Percentiles rank a stretch among this genome's conserved stretches.
These are phyloP conservation scores for Boletus coccyginus DNA, from an alignment of 768 basidiomycete species.

Conservation along the genomic window DNA sequence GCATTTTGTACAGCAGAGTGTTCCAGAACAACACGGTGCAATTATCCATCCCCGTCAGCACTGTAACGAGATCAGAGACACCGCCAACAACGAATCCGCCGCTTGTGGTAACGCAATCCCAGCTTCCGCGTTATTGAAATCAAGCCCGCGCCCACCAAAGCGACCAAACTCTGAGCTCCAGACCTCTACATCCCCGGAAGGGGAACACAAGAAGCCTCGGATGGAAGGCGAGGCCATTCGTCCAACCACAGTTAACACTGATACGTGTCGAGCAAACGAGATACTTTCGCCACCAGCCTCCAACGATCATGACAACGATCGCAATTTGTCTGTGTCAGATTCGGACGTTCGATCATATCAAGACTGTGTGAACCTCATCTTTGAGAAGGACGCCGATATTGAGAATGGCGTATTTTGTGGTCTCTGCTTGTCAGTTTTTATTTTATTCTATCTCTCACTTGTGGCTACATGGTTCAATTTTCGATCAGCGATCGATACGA, in stretches of 20 bases:
- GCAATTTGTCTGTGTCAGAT: not conserved
- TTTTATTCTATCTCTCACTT: not conserved
- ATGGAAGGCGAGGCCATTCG: constrained; percentile 4
- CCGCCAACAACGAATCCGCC: not conserved
- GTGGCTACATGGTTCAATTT: not conserved
- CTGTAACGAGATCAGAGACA: not conserved
- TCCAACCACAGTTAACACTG: not conserved
- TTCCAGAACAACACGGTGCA: not conserved
- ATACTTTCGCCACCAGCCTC: not conserved
- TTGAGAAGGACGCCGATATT: constrained; percentile 32
- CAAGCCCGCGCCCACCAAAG: constrained; percentile 11
- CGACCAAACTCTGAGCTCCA: constrained; percentile 16
- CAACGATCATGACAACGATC: not conserved
- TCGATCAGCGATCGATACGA: constrained; percentile 26
- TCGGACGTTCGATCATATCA: constrained; percentile 38
- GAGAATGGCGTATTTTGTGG: constrained; percentile 37
- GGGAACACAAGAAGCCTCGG: constrained; percentile 21
- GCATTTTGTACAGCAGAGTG: not conserved
- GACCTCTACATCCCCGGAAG: constrained; percentile 5
- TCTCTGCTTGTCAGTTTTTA: constrained; percentile 49
- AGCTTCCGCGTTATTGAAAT: not conserved
- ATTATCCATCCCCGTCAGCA: not conserved
- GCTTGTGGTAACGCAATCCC: not conserved
- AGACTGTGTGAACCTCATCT: constrained; percentile 40
- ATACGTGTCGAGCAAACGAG: not conserved